Conservation (phyloP, 2,329 filamentous ascomycete species). For the Huntiella bhutanensis region DNA sequence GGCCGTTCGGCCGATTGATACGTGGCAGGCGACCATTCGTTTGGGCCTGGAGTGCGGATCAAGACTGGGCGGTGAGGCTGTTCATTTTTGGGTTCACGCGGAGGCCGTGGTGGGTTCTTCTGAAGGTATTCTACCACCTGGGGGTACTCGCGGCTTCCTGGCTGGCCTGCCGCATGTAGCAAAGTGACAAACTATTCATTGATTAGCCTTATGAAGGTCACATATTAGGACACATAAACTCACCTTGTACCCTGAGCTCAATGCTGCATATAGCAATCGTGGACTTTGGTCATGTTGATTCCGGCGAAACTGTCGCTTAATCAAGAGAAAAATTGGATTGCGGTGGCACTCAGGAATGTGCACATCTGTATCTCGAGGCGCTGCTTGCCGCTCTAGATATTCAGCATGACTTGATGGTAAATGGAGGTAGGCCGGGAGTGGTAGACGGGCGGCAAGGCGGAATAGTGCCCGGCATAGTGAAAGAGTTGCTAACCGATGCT, state of each 20-base stretch:
- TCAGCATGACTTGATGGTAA: slow-evolving; percentile 7
- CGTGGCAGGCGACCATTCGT: too few species aligned
- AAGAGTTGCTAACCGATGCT: slow-evolving; percentile 38
- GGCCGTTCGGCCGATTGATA: slow-evolving; percentile 31
- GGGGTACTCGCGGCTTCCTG: slow-evolving; percentile 22
- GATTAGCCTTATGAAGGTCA: not conserved
- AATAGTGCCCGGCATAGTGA: slow-evolving; percentile 57
- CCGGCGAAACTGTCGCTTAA: slow-evolving; percentile 42
- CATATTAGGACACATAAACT: not conserved
- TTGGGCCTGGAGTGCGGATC: too few species aligned
- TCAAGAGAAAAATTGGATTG: slow-evolving; percentile 34
- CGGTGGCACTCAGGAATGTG: slow-evolving; percentile 13
- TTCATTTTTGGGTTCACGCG: not conserved
- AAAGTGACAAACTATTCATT: slow-evolving; percentile 23
- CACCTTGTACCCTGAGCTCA: slow-evolving; percentile 51
- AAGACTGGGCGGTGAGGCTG: too few species aligned
- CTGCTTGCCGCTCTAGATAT: not conserved
- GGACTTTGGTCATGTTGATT: slow-evolving; percentile 39
- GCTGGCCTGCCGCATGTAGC: slow-evolving; percentile 20
- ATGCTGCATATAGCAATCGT: slow-evolving; percentile 39
- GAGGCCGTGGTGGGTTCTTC: slow-evolving; percentile 1
- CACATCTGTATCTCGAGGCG: slow-evolving; percentile 12
- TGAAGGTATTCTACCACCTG: slow-evolving; percentile 18
- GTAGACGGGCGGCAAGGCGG: slow-evolving; percentile 32
- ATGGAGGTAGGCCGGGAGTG: slow-evolving; percentile 28